Evolutionary conservation across 768 basidiomycete genomes (phyloP).

Genomic region (Tephrocybe sp.): DNA sequence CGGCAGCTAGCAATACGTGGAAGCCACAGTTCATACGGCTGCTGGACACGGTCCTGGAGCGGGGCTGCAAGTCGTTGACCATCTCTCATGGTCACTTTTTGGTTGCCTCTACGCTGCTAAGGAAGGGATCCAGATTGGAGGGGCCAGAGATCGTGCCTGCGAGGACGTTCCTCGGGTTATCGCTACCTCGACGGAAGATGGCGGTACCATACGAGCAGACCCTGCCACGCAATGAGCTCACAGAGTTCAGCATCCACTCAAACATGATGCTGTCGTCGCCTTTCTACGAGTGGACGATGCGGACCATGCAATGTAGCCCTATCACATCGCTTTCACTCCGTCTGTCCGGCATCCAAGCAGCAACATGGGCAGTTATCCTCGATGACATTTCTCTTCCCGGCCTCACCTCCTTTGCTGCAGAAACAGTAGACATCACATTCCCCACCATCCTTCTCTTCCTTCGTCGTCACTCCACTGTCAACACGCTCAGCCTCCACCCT

Average conservation of each 20-base stretch:
- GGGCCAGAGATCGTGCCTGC: neutral
- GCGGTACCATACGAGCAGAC: neutral
- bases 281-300: conserved; percentile 22
- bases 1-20: conserved; percentile 14
- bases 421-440: conserved; percentile 17
- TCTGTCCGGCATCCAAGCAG: conserved; percentile 9
- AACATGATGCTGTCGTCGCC: conserved; percentile 18
- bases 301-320: conserved; percentile 14
- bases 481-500: conserved; percentile 17
- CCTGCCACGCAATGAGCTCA: conserved; percentile 7
- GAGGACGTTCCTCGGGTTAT: conserved; percentile 6
- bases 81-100: conserved; percentile 19
- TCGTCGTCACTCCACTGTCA: conserved; percentile 22
- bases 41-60: conserved; percentile 12
- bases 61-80: conserved; percentile 15
- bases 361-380: conserved; percentile 18
- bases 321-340: conserved; percentile 20
- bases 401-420: conserved; percentile 16
- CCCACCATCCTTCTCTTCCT: conserved; percentile 20
- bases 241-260: conserved; percentile 16
- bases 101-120: conserved; percentile 1
- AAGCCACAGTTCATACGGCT: conserved; percentile 16
- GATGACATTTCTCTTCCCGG: conserved; percentile 19
- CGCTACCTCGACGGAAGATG: neutral
- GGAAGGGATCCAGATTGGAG: neutral